Conservation (phyloP, 1,139 yeast genomes). For the Williopsis jadinii region DNA sequence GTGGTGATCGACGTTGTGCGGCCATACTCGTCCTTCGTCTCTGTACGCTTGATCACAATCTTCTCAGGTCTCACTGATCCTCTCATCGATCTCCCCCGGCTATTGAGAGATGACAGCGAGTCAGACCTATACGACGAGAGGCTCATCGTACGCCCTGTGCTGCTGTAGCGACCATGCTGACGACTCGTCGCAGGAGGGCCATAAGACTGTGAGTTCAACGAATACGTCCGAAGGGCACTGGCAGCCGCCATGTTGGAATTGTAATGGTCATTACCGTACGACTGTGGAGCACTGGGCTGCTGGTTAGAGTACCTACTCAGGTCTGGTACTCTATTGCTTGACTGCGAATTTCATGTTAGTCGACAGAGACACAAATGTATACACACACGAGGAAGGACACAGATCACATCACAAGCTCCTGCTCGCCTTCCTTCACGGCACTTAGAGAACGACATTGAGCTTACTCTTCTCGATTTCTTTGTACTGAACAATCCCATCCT, state of each 20-base stretch:
- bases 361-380: no score
- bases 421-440: no score
- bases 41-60: conserved; percentile 20
- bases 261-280: neutral
- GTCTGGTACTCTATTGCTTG: conserved; percentile 10
- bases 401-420: no score
- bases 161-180: neutral
- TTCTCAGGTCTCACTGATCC: conserved; percentile 6
- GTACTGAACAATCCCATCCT: conserved; percentile 2
- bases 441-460: neutral
- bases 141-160: conserved; percentile 5
- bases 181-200: conserved; percentile 2
- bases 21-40: conserved; percentile 23
- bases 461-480: neutral
- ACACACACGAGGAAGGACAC: no score
- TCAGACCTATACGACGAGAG: conserved; percentile 6
- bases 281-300: conserved; percentile 1
- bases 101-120: conserved; percentile 5
- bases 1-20: conserved; percentile 24
- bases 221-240: conserved; percentile 10
- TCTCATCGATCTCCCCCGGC: conserved; percentile 6
- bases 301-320: conserved; percentile 10
- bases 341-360: neutral
- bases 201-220: conserved; percentile 8
- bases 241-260: conserved; percentile 12